Conservation (phyloP, 2,329 filamentous ascomycete genomes). For the Claviceps cyperi region DNA sequence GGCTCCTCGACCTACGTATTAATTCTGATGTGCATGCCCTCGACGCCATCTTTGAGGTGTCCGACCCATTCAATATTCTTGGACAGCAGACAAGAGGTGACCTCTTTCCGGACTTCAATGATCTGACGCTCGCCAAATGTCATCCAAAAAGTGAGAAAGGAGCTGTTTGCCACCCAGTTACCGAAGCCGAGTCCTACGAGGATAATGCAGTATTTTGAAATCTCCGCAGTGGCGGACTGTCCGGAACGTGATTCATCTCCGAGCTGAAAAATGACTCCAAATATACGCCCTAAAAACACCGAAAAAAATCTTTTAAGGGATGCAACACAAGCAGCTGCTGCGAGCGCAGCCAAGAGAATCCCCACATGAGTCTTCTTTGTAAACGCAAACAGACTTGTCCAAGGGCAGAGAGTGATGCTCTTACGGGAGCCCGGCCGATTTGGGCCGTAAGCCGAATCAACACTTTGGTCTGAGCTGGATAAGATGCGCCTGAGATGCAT, state of each 20-base stretch:
- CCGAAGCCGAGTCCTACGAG: constrained; percentile 48
- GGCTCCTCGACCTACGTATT: constrained; percentile 47
- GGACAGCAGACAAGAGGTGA: constrained; percentile 56
- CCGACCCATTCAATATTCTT: constrained; percentile 80
- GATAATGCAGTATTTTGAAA: constrained; percentile 46
- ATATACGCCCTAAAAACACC: constrained; percentile 60
- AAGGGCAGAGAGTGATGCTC: constrained; percentile 10
- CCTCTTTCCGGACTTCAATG: constrained; percentile 41
- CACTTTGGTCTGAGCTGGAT: not conserved
- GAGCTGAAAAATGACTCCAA: constrained; percentile 54
- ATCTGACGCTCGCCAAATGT: constrained; percentile 72
- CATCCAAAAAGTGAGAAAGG: constrained; percentile 58
- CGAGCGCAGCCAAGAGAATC: constrained; percentile 37
- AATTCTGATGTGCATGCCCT: constrained; percentile 54
- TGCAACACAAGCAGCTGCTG: constrained; percentile 44
- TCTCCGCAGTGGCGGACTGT: constrained; percentile 35
- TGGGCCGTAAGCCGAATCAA: not conserved
- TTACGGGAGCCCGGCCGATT: not conserved
- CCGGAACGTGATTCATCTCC: constrained; percentile 38
- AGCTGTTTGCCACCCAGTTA: constrained; percentile 52
- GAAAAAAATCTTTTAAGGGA: constrained; percentile 50
- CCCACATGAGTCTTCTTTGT: constrained; percentile 45
- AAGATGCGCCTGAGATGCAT: not conserved
- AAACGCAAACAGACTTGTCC: constrained; percentile 53
- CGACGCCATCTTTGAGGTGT: constrained; percentile 51